Percentiles rank a stretch among this genome's conserved stretches.
These are phyloP conservation scores for Juglanconis oblonga DNA, from an alignment of 2,329 filamentous ascomycete genomes.

Conservation along the genomic window DNA sequence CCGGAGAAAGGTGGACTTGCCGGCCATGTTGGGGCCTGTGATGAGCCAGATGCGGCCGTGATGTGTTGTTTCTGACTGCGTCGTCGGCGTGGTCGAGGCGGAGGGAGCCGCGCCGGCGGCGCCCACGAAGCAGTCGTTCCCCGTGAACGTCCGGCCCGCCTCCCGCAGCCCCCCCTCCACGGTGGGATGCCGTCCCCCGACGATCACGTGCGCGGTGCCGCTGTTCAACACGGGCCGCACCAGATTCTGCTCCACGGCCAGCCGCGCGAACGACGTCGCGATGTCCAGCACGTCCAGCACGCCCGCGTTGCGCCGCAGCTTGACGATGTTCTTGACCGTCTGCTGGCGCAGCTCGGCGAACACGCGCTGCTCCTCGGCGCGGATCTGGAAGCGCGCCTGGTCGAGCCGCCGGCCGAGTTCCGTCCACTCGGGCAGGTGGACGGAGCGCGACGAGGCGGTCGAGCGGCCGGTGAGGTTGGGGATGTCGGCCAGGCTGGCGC, in stretches of 20 bases:
- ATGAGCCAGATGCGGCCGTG: conserved; percentile 65
- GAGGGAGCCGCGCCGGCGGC: conserved; percentile 50
- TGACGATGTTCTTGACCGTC: conserved; percentile 79
- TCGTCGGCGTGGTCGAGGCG: conserved; percentile 60
- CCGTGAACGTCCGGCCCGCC: conserved; percentile 76
- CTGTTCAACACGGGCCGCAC: conserved; percentile 70
- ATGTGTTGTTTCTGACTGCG: conserved; percentile 57
- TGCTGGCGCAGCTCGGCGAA: conserved; percentile 70
- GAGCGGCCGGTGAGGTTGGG: conserved; percentile 36
- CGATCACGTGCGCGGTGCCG: conserved; percentile 66
- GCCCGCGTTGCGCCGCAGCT: conserved; percentile 82
- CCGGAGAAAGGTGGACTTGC: conserved; percentile 92
- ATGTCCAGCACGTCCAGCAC: conserved; percentile 94
- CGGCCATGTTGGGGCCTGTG: conserved; percentile 95
- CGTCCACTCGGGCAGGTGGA: conserved; percentile 83
- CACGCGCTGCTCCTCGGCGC: conserved; percentile 78
- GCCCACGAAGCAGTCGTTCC: conserved; percentile 84
- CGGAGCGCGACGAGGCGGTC: conserved; percentile 80
- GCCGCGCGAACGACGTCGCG: conserved; percentile 75
- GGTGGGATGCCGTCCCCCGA: conserved; percentile 87
- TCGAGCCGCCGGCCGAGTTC: conserved; percentile 76
- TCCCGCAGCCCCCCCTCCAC: conserved; percentile 80
- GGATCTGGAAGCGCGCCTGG: conserved; percentile 72
- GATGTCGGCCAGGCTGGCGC: conserved; percentile 48
- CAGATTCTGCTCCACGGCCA: conserved; percentile 73